Conservation (phyloP, 495 filamentous ascomycete genomes). For the Hypoxylon lenormandii region DNA sequence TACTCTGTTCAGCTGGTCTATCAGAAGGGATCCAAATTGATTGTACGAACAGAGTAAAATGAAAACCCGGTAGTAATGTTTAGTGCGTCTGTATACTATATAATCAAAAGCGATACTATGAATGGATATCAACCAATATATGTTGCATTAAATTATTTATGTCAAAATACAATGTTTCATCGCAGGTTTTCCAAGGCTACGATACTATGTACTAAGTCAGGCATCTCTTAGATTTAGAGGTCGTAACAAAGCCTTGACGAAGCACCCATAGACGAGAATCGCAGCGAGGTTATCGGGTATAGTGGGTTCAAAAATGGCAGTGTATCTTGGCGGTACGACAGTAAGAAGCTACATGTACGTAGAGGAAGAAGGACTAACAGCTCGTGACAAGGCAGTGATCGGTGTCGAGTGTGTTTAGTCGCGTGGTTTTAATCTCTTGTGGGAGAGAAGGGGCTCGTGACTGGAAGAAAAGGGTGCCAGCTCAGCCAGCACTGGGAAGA, state of each 20-base stretch:
- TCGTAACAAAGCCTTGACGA: not conserved
- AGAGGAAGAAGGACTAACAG: conserved; percentile 9
- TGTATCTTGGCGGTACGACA: conserved; percentile 24
- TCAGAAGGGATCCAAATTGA: conserved; percentile 17
- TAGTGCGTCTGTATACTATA: not conserved
- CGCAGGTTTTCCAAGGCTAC: too few relatives aligned
- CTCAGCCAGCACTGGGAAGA: conserved; percentile 38
- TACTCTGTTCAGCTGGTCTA: conserved; percentile 12
- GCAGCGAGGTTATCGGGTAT: conserved; percentile 6
- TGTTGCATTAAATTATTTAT: not conserved
- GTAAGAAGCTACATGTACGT: conserved; percentile 13
- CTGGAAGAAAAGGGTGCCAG: conserved; percentile 46
- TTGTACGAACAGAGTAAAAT: conserved; percentile 1
- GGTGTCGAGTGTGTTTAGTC: conserved; percentile 22
- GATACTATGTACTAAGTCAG: not conserved
- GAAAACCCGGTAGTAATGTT: not conserved
- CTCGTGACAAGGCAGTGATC: conserved; percentile 26
- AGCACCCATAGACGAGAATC: not conserved
- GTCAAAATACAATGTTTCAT: not conserved
- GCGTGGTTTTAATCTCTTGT: conserved; percentile 26
- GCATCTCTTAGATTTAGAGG: not conserved
- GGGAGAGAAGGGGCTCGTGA: conserved; percentile 42
- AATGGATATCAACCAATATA: not conserved
- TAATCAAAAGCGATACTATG: not conserved
- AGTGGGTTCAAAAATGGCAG: conserved; percentile 13